Evolutionary conservation across 805 yeast genomes (phyloP), one percentile per base, ranked within the genome.

Genomic region (Ogataea parapolymorpha): DNA sequence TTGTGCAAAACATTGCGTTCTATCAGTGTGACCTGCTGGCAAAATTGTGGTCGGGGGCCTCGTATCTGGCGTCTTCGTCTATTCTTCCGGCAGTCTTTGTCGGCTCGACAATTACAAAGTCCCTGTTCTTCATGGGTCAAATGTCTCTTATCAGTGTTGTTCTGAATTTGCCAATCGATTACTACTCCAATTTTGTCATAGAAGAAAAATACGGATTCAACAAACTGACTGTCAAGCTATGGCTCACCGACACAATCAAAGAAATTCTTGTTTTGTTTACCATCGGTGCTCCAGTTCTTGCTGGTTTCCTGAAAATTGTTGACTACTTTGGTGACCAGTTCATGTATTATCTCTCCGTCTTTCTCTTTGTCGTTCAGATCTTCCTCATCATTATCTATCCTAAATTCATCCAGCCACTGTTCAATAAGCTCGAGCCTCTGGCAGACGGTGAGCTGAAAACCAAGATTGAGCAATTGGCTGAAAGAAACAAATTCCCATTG

Each of bases 141-240:
- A 67, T 77, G 54, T 67, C 79, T 24, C 39, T 70, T 17, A 45
- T 80, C 32, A 68, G 81, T 7, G 68, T 81, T 2, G 37, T 87
- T 2, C 44, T 79, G 23, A 70, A 77, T 3, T 60, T 85, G 40
- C 99, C 99, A 3, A 58, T 81, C 16, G 71, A 80, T 8, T 80
- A 84, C 61, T 90, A 89, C 65, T 69, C 75, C 43, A 83, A 84
- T 54, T 93, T 93, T 67, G 90, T 89, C 12, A 71, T 93, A 52
- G 99, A 93, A 66, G 96, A 91, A 61, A 79, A 79, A 64, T 91
- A 74, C 56, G 99, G 99, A 1, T 93, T 93, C 69, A 93, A 93
- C 69, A 93, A 93, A 65, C 72, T 78, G 51, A 91, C 97, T 3
- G 46, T 72, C 13, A 66, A 70, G 37, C 68, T 88, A 37, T 93